Percentiles rank a stretch among this genome's conserved stretches.
Conservation (phyloP, 768 basidiomycete genomes). For the Psilocybe sp. region DNA sequence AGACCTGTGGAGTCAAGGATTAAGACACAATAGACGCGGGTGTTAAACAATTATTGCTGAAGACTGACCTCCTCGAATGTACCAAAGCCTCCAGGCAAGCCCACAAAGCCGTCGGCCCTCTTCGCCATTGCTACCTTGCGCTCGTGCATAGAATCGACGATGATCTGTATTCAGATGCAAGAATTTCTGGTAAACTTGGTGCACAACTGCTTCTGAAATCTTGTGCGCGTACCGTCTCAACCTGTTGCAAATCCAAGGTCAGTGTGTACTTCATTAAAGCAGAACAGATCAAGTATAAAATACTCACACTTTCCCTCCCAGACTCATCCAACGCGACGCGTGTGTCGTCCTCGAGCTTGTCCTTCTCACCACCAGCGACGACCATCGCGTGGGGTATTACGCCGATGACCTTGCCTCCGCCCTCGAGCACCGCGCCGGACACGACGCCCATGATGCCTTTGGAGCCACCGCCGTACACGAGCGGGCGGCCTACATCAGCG, state of each 20-base stretch:
- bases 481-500: constrained; percentile 51
- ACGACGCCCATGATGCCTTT: constrained; percentile 87
- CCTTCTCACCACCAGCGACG: constrained; percentile 58
- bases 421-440: constrained; percentile 58
- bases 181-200: neutral
- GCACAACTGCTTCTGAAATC: neutral
- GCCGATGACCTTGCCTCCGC: constrained; percentile 73
- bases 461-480: constrained; percentile 87
- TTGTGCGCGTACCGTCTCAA: constrained; percentile 26
- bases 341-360: constrained; percentile 32
- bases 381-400: constrained; percentile 78
- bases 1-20: constrained; percentile 42
- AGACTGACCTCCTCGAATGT: constrained; percentile 84
- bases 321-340: constrained; percentile 18
- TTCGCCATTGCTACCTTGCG: constrained; percentile 91
- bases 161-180: constrained; percentile 37
- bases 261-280: neutral
- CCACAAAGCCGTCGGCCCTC: constrained; percentile 76
- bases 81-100: constrained; percentile 90
- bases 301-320: constrained; percentile 24
- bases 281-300: neutral
- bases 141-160: constrained; percentile 84
- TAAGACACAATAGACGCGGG: constrained; percentile 1
- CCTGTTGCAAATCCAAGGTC: constrained; percentile 15
- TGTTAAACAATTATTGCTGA: neutral